Base-by-base conservation (phyloP, 345 rosid genomes). In the Melaleuca quinquenervia region DNA sequence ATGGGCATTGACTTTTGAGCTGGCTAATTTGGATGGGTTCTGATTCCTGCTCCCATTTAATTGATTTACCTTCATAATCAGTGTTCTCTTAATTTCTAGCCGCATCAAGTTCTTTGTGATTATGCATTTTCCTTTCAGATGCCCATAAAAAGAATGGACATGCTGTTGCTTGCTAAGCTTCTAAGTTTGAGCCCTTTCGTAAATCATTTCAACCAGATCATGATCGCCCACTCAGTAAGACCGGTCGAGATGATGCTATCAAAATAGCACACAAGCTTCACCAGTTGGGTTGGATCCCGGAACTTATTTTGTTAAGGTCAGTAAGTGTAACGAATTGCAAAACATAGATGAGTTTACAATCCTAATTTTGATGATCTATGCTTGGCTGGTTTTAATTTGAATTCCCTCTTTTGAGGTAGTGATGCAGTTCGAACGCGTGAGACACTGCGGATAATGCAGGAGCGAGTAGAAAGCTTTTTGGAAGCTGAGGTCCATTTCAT, bases 381-480 rank as follows among this genome's bases (percentile, higher is more conserved):
- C 80, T 70, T 21, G 44, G 52, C 74, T 78, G 8, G 82, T 21
- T 45, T 87, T 24, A 1, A 84, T 58, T 51, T 32, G 80, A 36
- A 32, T 76, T 83, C 60, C 82, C 82, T 89, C 50, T 32, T 87
- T 83, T 50, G 85, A 45, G 82, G 51, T 91, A 97, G 99, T 32
- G 98, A 97, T 88, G 99, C 98, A 13, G 87, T 91, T 85, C 90
- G 98, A 13, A 93, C 98, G 9, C 90, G 88, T 41, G 95, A 96
- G 92, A 97, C 99, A 14, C 94, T 97, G 70, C 88, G 85, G 86
- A 91, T 94, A 87, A 97, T 97, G 99, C 99, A 96, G 93, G 94
- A 92, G n/a, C 93, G 90, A n/a, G 96, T 94, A 6, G 90, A 85
- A 52, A 94, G 86, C 58, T 92, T 97, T 83, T 83, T 91, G 90